Conservation (phyloP, 2,329 filamentous ascomycete species). For the Colletotrichum somersetense region DNA sequence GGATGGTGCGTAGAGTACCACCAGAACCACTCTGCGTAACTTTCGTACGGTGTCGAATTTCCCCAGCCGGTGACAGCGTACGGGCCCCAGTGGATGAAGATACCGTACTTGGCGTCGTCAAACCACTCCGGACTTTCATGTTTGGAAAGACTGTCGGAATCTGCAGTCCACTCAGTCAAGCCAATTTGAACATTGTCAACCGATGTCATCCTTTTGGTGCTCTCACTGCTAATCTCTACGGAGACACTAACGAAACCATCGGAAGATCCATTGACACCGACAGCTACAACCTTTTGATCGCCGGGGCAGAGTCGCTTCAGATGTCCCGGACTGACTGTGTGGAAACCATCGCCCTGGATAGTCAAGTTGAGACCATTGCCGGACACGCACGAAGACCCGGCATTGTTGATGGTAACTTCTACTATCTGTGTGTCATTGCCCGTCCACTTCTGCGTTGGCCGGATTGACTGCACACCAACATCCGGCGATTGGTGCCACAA, state of each 20-base stretch:
- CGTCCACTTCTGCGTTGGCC: constrained; percentile 59
- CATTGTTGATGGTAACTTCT: constrained; percentile 56
- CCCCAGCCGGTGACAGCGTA: constrained; percentile 71
- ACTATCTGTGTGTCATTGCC: constrained; percentile 53
- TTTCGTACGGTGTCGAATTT: constrained; percentile 54
- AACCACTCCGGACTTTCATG: constrained; percentile 66
- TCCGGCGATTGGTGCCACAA: constrained; percentile 47
- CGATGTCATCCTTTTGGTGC: constrained; percentile 32
- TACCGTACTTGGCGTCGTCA: constrained; percentile 67
- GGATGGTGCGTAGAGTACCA: constrained; percentile 53
- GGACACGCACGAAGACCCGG: constrained; percentile 52
- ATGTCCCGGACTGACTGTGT: constrained; percentile 55
- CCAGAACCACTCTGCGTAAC: constrained; percentile 64
- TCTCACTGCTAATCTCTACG: constrained; percentile 41
- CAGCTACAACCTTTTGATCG: constrained; percentile 55
- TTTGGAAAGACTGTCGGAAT: constrained; percentile 51
- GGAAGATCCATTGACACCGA: constrained; percentile 52
- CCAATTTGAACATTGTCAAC: constrained; percentile 49
- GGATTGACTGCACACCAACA: constrained; percentile 54
- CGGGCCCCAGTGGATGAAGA: constrained; percentile 71
- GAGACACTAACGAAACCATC: constrained; percentile 44
- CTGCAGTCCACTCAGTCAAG: constrained; percentile 52
- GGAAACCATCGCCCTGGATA: constrained; percentile 54
- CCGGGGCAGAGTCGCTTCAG: constrained; percentile 58
- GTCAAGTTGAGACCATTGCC: constrained; percentile 47